Evolutionary conservation across 177 flowering plant species (phyloP).

Genomic region (Vitis hybrid): DNA sequence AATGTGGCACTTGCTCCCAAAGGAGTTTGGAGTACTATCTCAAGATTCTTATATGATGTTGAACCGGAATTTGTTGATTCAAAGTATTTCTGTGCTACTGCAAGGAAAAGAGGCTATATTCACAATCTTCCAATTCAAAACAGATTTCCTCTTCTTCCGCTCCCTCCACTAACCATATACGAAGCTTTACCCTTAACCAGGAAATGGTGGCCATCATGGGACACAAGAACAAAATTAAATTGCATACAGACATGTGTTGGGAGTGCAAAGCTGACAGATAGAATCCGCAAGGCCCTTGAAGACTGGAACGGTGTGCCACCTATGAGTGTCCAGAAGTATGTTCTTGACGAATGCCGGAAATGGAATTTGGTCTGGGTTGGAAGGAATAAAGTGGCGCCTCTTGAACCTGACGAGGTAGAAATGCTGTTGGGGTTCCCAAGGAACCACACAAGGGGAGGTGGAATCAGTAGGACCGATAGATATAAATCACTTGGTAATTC

Average conservation of each 20-base stretch:
- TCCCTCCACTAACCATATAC: conserved; percentile 65
- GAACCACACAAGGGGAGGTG: conserved; percentile 95
- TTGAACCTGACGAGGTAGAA: conserved; percentile 92
- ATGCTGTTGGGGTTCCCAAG: conserved; percentile 80
- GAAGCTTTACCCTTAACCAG: conserved; percentile 78
- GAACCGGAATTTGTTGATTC: conserved; percentile 97
- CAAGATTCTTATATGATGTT: conserved; percentile 67
- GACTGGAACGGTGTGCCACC: conserved; percentile 59
- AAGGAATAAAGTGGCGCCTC: conserved; percentile 77
- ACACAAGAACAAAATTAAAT: conserved; percentile 66
- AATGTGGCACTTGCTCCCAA: conserved; percentile 93
- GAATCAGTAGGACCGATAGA: conserved; percentile 80
- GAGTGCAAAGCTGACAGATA: conserved; percentile 75
- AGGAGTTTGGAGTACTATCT: conserved; percentile 87
- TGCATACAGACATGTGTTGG: conserved; percentile 72
- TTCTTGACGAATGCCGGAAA: conserved; percentile 64
- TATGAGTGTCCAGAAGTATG: conserved; percentile 44
- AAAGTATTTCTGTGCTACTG: conserved; percentile 77
- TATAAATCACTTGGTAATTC: conserved; percentile 89
- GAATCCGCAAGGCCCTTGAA: conserved; percentile 68
- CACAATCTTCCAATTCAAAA: conserved; percentile 81
- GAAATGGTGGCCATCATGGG: conserved; percentile 98
- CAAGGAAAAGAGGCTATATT: conserved; percentile 91
- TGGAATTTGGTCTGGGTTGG: conserved; percentile 99
- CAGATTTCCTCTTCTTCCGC: conserved; percentile 66